phyloP scores from a whole-genome alignment of 2,329 filamentous ascomycete species.

The Aspergillus transmontanensis region DNA sequence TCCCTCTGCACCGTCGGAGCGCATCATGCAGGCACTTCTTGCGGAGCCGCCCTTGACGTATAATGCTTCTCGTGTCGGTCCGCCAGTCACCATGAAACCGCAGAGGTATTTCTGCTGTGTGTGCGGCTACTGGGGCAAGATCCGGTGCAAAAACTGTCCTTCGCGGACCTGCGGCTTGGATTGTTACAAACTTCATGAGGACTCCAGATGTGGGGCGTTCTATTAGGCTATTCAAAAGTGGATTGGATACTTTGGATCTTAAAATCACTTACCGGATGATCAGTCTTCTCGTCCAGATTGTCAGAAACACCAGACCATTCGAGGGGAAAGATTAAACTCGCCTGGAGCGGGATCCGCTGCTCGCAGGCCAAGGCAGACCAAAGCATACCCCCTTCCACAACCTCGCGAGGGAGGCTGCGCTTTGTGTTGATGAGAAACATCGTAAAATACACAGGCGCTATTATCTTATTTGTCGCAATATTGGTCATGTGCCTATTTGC shows the following conservation, averaged over 20 bases:
- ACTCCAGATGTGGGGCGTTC: conserved; percentile 48
- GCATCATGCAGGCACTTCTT: conserved; percentile 48
- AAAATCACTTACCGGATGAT: background rate
- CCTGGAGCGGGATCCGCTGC: background rate
- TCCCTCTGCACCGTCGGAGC: conserved; percentile 46
- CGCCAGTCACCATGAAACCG: conserved; percentile 35
- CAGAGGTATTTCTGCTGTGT: conserved; percentile 50
- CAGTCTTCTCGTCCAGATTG: background rate
- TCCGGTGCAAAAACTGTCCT: conserved; percentile 51
- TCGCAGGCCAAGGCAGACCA: background rate
- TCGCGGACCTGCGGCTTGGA: conserved; percentile 50
- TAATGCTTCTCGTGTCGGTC: conserved; percentile 46
- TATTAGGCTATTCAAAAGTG: conserved; percentile 23
- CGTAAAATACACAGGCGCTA: background rate
- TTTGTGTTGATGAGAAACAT: background rate
- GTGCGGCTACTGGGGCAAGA: conserved; percentile 55
- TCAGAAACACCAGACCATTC: background rate
- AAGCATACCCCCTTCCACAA: background rate
- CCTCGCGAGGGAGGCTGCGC: background rate
- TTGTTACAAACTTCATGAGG: conserved; percentile 52
- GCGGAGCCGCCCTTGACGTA: conserved; percentile 51
- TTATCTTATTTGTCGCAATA: background rate
- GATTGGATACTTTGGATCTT: no score
- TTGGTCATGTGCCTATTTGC: background rate
- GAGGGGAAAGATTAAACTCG: background rate